Evolutionary conservation across 495 filamentous ascomycete genomes (phyloP), one percentile per base, ranked within the genome.

Genomic region (Friedmanniomyces simplex): DNA sequence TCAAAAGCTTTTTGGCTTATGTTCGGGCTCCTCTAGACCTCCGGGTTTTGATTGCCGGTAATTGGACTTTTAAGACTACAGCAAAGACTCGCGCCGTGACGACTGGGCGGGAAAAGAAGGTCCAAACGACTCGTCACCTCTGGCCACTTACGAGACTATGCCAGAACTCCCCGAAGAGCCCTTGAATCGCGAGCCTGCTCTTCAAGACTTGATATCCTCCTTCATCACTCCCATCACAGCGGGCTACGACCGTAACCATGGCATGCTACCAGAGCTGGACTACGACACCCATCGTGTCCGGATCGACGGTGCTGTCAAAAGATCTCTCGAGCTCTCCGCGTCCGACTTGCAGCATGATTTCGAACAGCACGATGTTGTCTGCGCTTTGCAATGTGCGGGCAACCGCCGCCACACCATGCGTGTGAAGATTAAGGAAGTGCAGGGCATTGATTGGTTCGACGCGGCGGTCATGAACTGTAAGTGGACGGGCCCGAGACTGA

Each of bases 351-450:
- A 62, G 14, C 68, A 69, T 3, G 67, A 76, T 12, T 79, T 77
- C 41, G 26, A 57, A 53, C 81, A 83, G 52, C 73, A 82, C 50
- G 69, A 73, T 51, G 74, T 85, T 10, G 69, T 76, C 6, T 76
- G 75, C 55, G 77, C 79, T 18, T 70, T 85, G 0, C 78, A 82
- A 68, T 85, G 82, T 50, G 82, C 82, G 16, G 82, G 82, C 22
- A 84, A 85, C 59, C 70, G 82, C 6, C 76, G 82, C 1, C 80
- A 83, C 58, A 81, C 79, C 21, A 84, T 84, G 82, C 77, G 81
- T 20, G 32, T 79, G 0, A 64, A 76, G 47, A 63, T 84, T 4
- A 78, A 78, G 59, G 81, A 83, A 64, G 80, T 83, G 25, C 66
- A 76, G 50, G 82, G 82, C 0, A 78, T 85, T 43, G 79, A 85